phyloP scores from a whole-genome alignment of 2,329 filamentous ascomycete species.

The Monilinia fructicola region DNA sequence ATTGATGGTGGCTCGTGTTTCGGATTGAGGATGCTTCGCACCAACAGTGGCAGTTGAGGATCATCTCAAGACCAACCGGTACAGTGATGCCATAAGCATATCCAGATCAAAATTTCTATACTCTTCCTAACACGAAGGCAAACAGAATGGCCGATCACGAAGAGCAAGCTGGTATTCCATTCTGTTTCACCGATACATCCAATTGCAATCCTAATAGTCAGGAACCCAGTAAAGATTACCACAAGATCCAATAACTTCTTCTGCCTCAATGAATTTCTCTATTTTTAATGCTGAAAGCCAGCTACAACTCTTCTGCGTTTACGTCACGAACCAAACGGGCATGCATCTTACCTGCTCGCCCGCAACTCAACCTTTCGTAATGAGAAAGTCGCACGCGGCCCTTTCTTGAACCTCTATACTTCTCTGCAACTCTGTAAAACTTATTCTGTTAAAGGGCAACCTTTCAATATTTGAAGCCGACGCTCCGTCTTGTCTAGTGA shows the following conservation, averaged over 20 bases:
- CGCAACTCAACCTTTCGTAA: background rate
- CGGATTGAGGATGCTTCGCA: too few species aligned
- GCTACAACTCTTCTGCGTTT: too few species aligned
- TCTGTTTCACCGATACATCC: background rate
- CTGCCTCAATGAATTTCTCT: too few species aligned
- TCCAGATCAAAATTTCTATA: too few species aligned
- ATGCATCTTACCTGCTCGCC: background rate
- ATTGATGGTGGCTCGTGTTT: too few species aligned
- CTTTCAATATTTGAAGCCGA: background rate
- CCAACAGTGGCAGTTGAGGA: too few species aligned
- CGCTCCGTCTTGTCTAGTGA: background rate
- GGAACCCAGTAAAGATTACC: background rate
- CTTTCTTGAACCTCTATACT: background rate
- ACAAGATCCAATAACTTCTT: background rate
- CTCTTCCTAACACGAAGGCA: too few species aligned
- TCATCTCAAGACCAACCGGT: too few species aligned
- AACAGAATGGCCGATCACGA: too few species aligned
- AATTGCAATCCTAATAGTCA: background rate
- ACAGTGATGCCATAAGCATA: too few species aligned
- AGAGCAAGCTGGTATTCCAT: too few species aligned
- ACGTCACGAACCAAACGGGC: too few species aligned
- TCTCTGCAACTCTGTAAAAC: background rate
- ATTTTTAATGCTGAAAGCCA: background rate
- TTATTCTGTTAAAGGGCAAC: background rate
- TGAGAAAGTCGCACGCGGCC: background rate